Percentiles rank a stretch among this genome's conserved stretches.
Conservation (phyloP, 1,284 basidiomycete species). For the Megacollybia platyphylla region DNA sequence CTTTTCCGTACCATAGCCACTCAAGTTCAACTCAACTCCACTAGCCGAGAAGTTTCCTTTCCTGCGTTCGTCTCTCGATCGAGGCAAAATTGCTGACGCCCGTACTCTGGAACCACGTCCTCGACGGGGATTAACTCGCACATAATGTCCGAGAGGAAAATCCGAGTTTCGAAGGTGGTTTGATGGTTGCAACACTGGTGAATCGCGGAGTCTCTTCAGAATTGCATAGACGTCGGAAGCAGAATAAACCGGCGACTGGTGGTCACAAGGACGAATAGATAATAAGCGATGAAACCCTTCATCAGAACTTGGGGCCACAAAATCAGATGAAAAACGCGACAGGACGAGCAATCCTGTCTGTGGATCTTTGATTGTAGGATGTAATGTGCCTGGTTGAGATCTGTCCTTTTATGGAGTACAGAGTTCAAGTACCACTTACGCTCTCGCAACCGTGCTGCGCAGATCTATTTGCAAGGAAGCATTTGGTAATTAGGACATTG, state of each 20-base stretch:
- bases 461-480: conserved; percentile 26
- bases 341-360: conserved; percentile 44
- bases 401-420: neutral
- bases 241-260: conserved; percentile 32
- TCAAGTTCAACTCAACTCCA: neutral
- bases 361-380: conserved; percentile 55
- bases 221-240: conserved; percentile 36
- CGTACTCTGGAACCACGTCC: neutral
- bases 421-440: conserved; percentile 22
- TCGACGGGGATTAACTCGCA: neutral
- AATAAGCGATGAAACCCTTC: conserved; percentile 55
- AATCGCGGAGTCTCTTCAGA: conserved; percentile 34
- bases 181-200: conserved; percentile 13
- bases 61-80: too few species aligned
- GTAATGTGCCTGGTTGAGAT: conserved; percentile 35
- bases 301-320: conserved; percentile 32
- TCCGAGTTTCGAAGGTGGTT: conserved; percentile 2
- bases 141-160: conserved; percentile 1
- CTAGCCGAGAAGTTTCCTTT: neutral
- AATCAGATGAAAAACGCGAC: conserved; percentile 45
- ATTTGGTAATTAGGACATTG: conserved; percentile 10
- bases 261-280: conserved; percentile 36
- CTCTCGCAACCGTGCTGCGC: conserved; percentile 33
- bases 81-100: too few species aligned
- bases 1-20: neutral